Conservation (phyloP, 78 protist genomes). For the Monocercomonoides exilis region DNA sequence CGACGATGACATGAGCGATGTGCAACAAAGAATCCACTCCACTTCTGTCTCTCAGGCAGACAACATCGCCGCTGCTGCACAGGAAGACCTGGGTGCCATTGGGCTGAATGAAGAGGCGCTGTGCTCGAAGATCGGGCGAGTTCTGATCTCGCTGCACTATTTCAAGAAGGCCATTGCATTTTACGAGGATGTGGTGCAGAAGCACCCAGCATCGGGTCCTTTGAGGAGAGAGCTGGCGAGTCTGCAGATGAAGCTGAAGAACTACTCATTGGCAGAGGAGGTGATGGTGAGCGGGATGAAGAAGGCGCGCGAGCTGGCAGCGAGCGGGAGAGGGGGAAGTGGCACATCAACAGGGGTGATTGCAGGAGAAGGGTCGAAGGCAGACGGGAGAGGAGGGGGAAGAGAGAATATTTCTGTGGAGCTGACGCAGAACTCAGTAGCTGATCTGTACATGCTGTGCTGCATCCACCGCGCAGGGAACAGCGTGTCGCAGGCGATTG, state of each 20-base stretch:
- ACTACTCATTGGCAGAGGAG: neutral
- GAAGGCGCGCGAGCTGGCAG: neutral
- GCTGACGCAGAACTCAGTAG: neutral
- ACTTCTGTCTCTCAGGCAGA: no score
- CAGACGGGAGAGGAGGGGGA: no score
- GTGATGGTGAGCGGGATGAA: no score
- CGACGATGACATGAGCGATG: no score
- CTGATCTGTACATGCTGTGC: neutral
- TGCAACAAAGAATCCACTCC: no score
- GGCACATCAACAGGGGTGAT: no score
- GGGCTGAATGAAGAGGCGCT: neutral
- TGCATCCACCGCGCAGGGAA: neutral
- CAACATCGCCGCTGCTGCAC: no score
- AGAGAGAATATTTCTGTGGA: neutral
- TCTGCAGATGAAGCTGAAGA: neutral
- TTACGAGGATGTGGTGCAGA: neutral
- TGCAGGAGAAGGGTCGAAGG: neutral
- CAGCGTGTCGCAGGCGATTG: neutral
- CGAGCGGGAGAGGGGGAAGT: no score
- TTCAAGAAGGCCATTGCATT: conserved; percentile 2
- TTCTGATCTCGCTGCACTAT: neutral
- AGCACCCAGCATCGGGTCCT: neutral
- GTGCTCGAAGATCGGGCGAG: neutral
- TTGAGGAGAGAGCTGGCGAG: conserved; percentile 1
- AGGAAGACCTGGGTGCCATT: neutral